Evolutionary conservation across 2,329 filamentous ascomycete species (phyloP).

Genomic region (Cercospora janseana): DNA sequence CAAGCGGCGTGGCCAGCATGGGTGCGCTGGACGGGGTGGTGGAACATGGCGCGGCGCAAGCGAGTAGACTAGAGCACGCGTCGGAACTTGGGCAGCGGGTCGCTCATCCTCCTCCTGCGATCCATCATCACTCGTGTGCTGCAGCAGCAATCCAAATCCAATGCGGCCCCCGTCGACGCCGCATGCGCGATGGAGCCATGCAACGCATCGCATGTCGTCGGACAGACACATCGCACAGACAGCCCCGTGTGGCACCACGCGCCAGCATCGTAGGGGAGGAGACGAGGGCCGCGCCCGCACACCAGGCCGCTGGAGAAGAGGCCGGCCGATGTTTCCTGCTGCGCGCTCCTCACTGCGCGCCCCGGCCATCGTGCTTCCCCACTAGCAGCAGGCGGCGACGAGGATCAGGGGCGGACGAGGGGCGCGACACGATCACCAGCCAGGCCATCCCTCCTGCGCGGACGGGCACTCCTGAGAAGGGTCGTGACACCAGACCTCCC

Average conservation of each 20-base stretch:
- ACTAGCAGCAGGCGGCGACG: constrained; percentile 14
- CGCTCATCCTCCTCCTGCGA: constrained; percentile 3
- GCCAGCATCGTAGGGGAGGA: too few relatives aligned
- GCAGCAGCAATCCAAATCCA: background rate
- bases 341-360: constrained; percentile 1
- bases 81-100: constrained; percentile 20
- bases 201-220: too few relatives aligned
- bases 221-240: too few relatives aligned
- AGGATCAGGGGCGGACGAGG: constrained; percentile 1
- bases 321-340: background rate
- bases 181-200: too few relatives aligned
- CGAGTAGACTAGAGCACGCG: background rate
- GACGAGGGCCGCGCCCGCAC: background rate
- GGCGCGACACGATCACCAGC: background rate
- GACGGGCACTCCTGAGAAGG: background rate
- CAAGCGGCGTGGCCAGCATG: constrained; percentile 9
- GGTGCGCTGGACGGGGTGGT: constrained; percentile 11
- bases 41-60: too few relatives aligned
- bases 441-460: background rate
- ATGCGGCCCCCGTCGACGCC: background rate
- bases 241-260: too few relatives aligned
- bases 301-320: background rate
- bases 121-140: background rate
- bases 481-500: constrained; percentile 8
- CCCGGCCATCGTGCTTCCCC: constrained; percentile 10